These are phyloP conservation scores for Phialocephala sp. DNA, from an alignment of 2,329 filamentous ascomycete species.

Conservation along the genomic window DNA sequence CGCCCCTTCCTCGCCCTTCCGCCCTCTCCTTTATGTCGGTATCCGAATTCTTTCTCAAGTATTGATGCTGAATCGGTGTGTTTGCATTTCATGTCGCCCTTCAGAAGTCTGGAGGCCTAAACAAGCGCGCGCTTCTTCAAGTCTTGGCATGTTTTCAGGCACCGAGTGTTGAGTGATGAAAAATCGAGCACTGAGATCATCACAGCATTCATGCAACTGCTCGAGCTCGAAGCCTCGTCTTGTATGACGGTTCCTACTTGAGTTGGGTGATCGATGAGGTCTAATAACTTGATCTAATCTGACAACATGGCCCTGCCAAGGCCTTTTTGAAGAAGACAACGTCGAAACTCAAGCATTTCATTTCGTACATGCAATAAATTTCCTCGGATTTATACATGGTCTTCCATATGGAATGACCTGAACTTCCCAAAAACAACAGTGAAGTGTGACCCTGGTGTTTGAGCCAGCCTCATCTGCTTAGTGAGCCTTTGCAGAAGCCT, in stretches of 20 bases:
- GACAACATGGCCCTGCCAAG: slow-evolving; percentile 32
- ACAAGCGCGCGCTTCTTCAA: background rate
- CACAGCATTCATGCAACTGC: slow-evolving; percentile 23
- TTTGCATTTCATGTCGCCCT: background rate
- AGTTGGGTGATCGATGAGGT: slow-evolving; percentile 35
- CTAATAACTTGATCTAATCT: slow-evolving; percentile 45
- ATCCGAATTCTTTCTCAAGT: background rate
- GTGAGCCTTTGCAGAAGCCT: too few relatives aligned
- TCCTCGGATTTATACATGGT: background rate
- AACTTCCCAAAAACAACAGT: background rate
- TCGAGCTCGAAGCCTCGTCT: slow-evolving; percentile 35
- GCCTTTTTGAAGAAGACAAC: background rate
- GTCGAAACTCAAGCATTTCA: background rate
- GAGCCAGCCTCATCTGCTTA: too few relatives aligned
- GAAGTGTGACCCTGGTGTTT: too few relatives aligned
- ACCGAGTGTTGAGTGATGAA: slow-evolving; percentile 37
- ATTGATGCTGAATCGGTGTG: background rate
- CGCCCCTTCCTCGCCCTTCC: background rate
- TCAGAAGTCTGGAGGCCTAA: background rate
- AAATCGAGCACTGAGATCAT: slow-evolving; percentile 38
- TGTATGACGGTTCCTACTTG: slow-evolving; percentile 35
- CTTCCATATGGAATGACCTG: background rate
- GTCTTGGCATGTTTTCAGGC: slow-evolving; percentile 6
- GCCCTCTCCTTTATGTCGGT: slow-evolving; percentile 1
- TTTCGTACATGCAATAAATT: background rate